Conservation (phyloP, 2,329 filamentous ascomycete genomes). For the Pseudocercospora pini-densiflorae region DNA sequence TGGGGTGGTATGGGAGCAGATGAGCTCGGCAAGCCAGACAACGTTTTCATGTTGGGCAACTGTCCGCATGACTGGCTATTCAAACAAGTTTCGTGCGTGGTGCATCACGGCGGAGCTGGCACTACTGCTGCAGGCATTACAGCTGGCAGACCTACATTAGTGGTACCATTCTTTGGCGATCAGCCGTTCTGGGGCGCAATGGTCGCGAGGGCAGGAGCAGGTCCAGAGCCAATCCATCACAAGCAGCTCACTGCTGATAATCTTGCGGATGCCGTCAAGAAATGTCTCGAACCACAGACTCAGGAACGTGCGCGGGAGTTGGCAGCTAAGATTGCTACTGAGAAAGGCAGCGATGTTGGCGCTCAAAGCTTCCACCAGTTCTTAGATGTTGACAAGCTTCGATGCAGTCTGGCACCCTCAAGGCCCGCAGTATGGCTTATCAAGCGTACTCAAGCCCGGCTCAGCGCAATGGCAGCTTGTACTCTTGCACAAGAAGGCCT, state of each 20-base stretch:
- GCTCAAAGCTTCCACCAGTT: conserved; percentile 53
- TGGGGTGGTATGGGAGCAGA: conserved; percentile 56
- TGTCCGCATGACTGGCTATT: conserved; percentile 65
- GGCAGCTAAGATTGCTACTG: conserved; percentile 47
- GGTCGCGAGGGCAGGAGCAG: conserved; percentile 55
- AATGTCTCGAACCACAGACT: conserved; percentile 47
- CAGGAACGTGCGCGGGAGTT: conserved; percentile 45
- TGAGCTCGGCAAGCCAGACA: conserved; percentile 44
- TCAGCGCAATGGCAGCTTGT: conserved; percentile 75
- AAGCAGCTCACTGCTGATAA: conserved; percentile 50
- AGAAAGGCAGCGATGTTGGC: conserved; percentile 48
- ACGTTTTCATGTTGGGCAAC: conserved; percentile 58
- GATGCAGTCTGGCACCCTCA: conserved; percentile 71
- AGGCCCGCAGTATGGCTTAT: conserved; percentile 76
- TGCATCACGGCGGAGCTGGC: conserved; percentile 65
- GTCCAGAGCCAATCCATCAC: conserved; percentile 54
- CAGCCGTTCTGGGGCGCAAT: conserved; percentile 62
- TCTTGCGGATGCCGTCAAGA: conserved; percentile 52
- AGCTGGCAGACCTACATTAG: conserved; percentile 56
- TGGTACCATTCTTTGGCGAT: conserved; percentile 64
- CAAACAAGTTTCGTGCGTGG: conserved; percentile 57
- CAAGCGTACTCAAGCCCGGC: conserved; percentile 65
- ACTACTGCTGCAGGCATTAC: conserved; percentile 61
- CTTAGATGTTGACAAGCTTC: conserved; percentile 67
- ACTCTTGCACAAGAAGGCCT: conserved; percentile 68